Evolutionary conservation across 345 rosid species (phyloP), one percentile per base, ranked within the genome.

Genomic region (Syzygium grande): DNA sequence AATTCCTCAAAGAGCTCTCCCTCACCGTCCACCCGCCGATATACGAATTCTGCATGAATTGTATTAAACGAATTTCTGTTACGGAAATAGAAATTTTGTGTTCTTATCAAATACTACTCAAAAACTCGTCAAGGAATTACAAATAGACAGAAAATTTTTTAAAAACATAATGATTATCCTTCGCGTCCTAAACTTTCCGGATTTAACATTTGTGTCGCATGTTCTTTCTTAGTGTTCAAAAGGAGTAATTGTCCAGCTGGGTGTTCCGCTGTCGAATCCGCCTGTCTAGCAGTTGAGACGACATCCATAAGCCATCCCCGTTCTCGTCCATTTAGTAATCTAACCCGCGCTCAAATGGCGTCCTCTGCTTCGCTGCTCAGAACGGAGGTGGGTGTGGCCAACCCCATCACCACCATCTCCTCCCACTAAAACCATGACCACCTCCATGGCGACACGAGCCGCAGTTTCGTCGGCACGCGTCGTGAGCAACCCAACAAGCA

Each of bases 161-260:
- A 0, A 2, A 56, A 55, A 9, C 12, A 1, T 21, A 55, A 55
- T 5, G 5, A 0, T 55, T 0, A 22, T 22, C 22, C 9, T 22
- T 55, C 27, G 23, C 5, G 5, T 5, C 59, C 41, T 65, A 65
- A 65, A 29, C 78, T 65, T 54, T 4, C 23, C 25, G 1, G 59
- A 23, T 55, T 0, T 25, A 1, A 11, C 59, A 55, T 55, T 55
- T 55, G 25, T 8, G 11, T 55, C 11, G 25, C 58, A 55, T 7
- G 25, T 19, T 7, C 25, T 8, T 55, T 55, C 22, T 55, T 7
- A 3, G 58, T 3, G 25, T 9, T 19, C 8, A 7, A 55, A 55
- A 55, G 3, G 25, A 55, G 25, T 19, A 55, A 55, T 55, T 55
- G 58, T 21, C 58, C 25, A 7, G 58, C 25, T 55, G 25, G 21